Evolutionary conservation across 2,329 filamentous ascomycete genomes (phyloP), one percentile per base, ranked within the genome.

Genomic region (Metarhizium rileyi): DNA sequence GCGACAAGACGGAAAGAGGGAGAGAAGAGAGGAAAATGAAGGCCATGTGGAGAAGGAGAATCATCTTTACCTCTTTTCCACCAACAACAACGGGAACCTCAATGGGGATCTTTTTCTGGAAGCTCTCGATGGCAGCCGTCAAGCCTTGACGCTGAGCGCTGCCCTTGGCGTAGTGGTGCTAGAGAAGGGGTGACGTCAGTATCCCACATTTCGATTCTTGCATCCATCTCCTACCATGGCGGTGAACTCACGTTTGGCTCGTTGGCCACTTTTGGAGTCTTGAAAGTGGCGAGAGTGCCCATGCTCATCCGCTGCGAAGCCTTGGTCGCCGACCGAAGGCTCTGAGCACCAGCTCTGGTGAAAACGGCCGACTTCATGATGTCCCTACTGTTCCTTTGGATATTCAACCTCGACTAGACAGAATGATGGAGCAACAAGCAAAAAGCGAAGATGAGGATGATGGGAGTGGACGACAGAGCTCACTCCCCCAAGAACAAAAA

Each of bases 141-240:
- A 98, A 78, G 56, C 82, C 84, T 59, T 84, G 78, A 53, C 91
- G 80, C 64, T 95, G 87, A 23, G 81, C 69, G 1, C 90, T 93
- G 52, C 84, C 88, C 67, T 93, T 93, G 55, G 77, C 76, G 66
- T 95, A 98, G 69, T 91, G 86, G 73, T 94, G 86, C 90, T 96
- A 59, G 35, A 4, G 16, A 50, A 50, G 22, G 26, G 16, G 4
- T 6, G 25, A 25, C 5, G 28, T 46, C 8, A 28, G 43, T 9
- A 16, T 45, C 25, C 4, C 28, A 25, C 22, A 22, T 44, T 38
- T 14, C 28, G 38, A 28, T 23, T 25, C 49, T 47, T 47, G 40
- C 22, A 45, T 26, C 14, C 16, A 14, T 26, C n/a, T n/a, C n/a
- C n/a, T n/a, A n/a, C n/a, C 18, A 27, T 25, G 18, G 20, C 45